A percentile compares a stretch with the other conserved stretches of the same genome.
Evolutionary conservation across 129 eudicot genomes (phyloP).

Genomic region (Apium graveolens): DNA sequence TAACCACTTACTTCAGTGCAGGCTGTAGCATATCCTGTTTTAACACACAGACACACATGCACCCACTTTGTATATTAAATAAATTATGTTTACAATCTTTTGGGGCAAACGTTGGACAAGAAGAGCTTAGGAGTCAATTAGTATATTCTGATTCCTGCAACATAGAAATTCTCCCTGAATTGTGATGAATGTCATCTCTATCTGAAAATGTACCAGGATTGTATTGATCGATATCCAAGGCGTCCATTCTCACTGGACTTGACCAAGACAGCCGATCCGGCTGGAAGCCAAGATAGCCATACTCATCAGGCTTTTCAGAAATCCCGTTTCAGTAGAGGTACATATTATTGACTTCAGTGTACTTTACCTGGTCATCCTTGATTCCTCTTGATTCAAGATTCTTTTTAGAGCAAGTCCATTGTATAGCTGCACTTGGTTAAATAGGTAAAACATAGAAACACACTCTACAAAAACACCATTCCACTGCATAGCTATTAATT

Average conservation of each 20-base stretch:
- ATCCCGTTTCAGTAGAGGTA: constrained; percentile 39
- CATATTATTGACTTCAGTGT: neutral
- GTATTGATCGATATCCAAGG: constrained; percentile 19
- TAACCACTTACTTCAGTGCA: too few relatives aligned
- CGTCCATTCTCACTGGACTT: constrained; percentile 39
- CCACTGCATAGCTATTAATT: neutral
- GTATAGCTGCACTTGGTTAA: neutral
- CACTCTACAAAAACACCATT: neutral
- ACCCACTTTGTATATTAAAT: too few relatives aligned
- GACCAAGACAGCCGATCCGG: constrained; percentile 30
- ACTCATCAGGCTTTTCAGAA: constrained; percentile 23
- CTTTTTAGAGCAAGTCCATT: neutral
- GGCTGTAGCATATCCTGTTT: too few relatives aligned
- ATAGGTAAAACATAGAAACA: neutral
- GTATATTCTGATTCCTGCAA: neutral
- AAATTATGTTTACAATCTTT: neutral
- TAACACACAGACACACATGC: too few relatives aligned
- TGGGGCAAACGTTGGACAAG: neutral
- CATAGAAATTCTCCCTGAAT: neutral
- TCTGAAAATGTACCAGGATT: constrained; percentile 24
- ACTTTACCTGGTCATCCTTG: neutral
- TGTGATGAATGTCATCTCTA: constrained; percentile 2
- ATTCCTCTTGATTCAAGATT: neutral
- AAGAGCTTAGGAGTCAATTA: neutral
- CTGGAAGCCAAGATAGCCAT: constrained; percentile 29